A percentile compares a stretch with the other conserved stretches of the same genome.
These are phyloP conservation scores for Flaveria ramosissima DNA, from an alignment of 129 eudicot genomes.

Conservation along the genomic window DNA sequence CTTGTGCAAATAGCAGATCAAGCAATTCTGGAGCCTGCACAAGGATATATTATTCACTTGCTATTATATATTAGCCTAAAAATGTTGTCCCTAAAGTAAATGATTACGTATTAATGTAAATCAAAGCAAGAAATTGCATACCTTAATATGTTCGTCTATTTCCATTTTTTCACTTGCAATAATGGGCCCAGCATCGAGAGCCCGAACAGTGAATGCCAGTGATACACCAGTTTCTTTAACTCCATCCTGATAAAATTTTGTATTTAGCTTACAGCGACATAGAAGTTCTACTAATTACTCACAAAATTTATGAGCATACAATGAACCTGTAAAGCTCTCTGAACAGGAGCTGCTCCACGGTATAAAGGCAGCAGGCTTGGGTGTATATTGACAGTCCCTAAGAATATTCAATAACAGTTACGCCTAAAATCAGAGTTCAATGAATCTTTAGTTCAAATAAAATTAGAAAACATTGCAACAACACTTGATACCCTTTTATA, in stretches of 20 bases:
- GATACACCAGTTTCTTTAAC: slow-evolving; percentile 94
- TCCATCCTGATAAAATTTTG: slow-evolving; percentile 65
- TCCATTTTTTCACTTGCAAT: slow-evolving; percentile 64
- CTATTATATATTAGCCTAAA: not conserved
- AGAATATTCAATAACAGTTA: slow-evolving; percentile 20
- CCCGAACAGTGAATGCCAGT: slow-evolving; percentile 82
- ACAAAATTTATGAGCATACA: slow-evolving; percentile 2
- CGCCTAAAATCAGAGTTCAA: slow-evolving; percentile 10
- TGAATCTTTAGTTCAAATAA: not conserved
- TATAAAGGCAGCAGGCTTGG: slow-evolving; percentile 92
- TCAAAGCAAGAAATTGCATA: slow-evolving; percentile 11
- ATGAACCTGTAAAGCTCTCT: slow-evolving; percentile 93
- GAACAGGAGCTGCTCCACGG: slow-evolving; percentile 99
- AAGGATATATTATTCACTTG: not conserved
- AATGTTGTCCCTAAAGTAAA: too few species aligned
- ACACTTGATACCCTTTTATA: slow-evolving; percentile 1
- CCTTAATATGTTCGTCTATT: slow-evolving; percentile 83
- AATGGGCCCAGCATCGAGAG: slow-evolving; percentile 89
- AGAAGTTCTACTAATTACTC: not conserved
- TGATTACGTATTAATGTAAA: too few species aligned
- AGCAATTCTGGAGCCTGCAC: slow-evolving; percentile 92
- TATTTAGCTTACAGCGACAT: not conserved
- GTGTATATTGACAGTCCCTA: slow-evolving; percentile 95
- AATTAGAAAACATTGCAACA: not conserved
- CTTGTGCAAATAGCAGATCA: slow-evolving; percentile 62